Evolutionary conservation across 768 basidiomycete genomes (phyloP), one percentile per base, ranked within the genome.

Genomic region (Lactarius quietus): DNA sequence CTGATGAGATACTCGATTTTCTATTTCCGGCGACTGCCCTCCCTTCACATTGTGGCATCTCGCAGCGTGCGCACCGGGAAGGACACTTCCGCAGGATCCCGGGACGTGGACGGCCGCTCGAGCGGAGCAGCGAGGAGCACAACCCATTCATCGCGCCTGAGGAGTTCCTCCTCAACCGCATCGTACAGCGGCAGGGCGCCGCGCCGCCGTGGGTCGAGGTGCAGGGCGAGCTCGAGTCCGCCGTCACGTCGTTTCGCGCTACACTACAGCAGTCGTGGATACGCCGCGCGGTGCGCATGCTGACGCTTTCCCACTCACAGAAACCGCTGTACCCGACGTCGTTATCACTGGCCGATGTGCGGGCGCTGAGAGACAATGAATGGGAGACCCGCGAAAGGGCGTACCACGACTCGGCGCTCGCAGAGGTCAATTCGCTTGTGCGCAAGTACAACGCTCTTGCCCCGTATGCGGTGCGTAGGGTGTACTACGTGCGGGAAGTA

Each of bases 121-220:
- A 72, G 1, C 71, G 74, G 43, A 73, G 77, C 57, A 74, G 70
- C 1, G 82, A 83, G 29, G 83, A 84, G 65, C 72, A 75, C n/a
- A 86, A 87, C 70, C 85, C 83, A 12, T 86, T 84, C 74, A 87
- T 95, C 65, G 83, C 82, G 8, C 80, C 88, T 9, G 89, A 90
- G 69, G 92, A 93, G 72, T 90, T 88, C 70, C 77, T 94, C 56
- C 86, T 94, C 87, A 95, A 93, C 69, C 84, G 92, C 15, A 92
- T 93, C 64, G 83, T 94, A 8, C 87, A 91, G 71, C 80, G 85
- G 57, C 88, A 92, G 68, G 91, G 89, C n/a, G 89, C 88, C 7
- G 83, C 85, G 4, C 93, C 92, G 35, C 88, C 90, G 4, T 95
- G 93, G 92, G 86, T 94, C 1, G 92, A 94, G 75, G 71, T 92